Percentiles rank a stretch among this genome's conserved stretches.
Conservation (phyloP, 139 green algal genomes). For the Volvox africanus region DNA sequence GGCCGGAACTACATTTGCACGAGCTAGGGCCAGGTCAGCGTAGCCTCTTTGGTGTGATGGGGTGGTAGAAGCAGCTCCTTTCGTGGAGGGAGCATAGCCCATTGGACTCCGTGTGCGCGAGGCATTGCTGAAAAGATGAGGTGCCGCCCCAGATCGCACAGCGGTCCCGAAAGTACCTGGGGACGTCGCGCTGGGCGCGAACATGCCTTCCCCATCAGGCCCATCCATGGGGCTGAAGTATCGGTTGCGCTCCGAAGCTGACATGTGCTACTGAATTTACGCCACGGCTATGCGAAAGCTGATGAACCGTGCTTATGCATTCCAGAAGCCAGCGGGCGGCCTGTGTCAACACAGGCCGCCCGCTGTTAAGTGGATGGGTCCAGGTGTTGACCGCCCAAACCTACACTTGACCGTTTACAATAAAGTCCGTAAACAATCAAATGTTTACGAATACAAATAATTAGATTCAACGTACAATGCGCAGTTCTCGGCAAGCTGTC, state of each 20-base stretch:
- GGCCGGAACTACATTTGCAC: too few relatives aligned
- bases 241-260: not conserved
- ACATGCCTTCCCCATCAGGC: not conserved
- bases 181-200: not conserved
- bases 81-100: not conserved
- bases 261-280: not conserved
- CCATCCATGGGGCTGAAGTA: not conserved
- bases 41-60: not conserved
- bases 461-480: too few relatives aligned
- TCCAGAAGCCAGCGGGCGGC: constrained; percentile 1
- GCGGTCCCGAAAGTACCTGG: not conserved
- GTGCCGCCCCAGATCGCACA: not conserved
- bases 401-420: not conserved
- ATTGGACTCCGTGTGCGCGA: not conserved
- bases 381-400: not conserved
- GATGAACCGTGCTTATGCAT: not conserved
- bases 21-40: not conserved
- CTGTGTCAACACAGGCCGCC: constrained; percentile 26
- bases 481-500: too few relatives aligned
- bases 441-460: too few relatives aligned
- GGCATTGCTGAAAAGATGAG: not conserved
- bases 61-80: not conserved
- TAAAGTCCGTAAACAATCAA: too few relatives aligned
- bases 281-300: not conserved
- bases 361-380: not conserved